Conservation (phyloP, 148 eudicot genomes). For the Rhododendron molle region DNA sequence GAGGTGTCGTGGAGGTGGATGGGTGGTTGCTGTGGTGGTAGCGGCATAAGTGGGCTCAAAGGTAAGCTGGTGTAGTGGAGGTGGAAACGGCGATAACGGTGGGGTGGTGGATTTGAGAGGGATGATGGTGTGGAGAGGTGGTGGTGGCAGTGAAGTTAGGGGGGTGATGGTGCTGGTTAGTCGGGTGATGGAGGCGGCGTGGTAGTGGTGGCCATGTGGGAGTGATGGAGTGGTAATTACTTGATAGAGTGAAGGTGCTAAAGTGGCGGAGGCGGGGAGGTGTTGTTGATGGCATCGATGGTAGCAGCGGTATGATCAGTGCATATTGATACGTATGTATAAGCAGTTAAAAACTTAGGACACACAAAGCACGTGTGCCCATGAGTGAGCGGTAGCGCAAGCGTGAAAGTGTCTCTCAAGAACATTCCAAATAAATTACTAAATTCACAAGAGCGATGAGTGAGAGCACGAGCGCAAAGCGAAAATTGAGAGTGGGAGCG, state of each 20-base stretch:
- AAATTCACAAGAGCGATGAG: not conserved
- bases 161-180: not conserved
- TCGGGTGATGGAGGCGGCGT: not conserved
- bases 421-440: not conserved
- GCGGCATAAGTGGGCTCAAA: too few species aligned
- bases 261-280: not conserved
- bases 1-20: too few species aligned
- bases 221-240: not conserved
- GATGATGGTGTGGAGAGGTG: not conserved
- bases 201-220: not conserved
- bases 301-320: not conserved
- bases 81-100: too few species aligned
- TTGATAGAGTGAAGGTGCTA: not conserved
- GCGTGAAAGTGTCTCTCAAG: not conserved
- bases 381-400: not conserved
- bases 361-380: not conserved
- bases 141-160: not conserved
- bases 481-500: not conserved
- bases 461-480: not conserved
- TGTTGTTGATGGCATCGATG: not conserved
- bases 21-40: too few species aligned
- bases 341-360: not conserved
- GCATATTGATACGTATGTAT: not conserved
- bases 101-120: too few species aligned
- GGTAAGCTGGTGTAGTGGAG: too few species aligned